A percentile compares a stretch with the other conserved stretches of the same genome.
Conservation (phyloP, 2,329 filamentous ascomycete species). For the Trichoderma semiorbis region DNA sequence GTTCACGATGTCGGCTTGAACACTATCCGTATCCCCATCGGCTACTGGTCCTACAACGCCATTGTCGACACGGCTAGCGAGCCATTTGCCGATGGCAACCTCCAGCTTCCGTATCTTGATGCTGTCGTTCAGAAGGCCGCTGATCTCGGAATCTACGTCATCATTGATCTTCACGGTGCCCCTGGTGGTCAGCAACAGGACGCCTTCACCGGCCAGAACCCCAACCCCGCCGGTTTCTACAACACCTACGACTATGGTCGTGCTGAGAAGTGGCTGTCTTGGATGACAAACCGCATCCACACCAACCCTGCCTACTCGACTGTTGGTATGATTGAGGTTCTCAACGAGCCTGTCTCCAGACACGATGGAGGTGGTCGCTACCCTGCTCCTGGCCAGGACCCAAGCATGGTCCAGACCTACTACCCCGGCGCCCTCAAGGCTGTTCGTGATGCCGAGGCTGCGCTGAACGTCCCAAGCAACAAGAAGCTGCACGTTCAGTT, state of each 20-base stretch:
- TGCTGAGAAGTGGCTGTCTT: slow-evolving; percentile 50
- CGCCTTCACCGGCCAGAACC: slow-evolving; percentile 41
- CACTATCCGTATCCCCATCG: slow-evolving; percentile 51
- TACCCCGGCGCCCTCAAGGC: slow-evolving; percentile 26
- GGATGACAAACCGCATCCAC: slow-evolving; percentile 54
- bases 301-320: slow-evolving; percentile 46
- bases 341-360: slow-evolving; percentile 44
- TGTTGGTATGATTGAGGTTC: slow-evolving; percentile 56
- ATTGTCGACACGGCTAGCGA: slow-evolving; percentile 45
- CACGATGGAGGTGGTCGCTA: slow-evolving; percentile 23
- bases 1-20: slow-evolving; percentile 51
- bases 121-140: slow-evolving; percentile 31
- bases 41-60: slow-evolving; percentile 51
- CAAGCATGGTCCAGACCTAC: slow-evolving; percentile 22
- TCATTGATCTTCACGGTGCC: slow-evolving; percentile 40
- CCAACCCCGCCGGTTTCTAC: slow-evolving; percentile 49
- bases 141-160: slow-evolving; percentile 33
- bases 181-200: slow-evolving; percentile 45
- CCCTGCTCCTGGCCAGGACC: slow-evolving; percentile 25
- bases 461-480: slow-evolving; percentile 21
- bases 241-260: slow-evolving; percentile 53
- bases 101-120: slow-evolving; percentile 32
- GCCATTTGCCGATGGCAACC: slow-evolving; percentile 41
- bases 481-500: slow-evolving; percentile 43
- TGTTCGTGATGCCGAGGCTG: slow-evolving; percentile 24